These are phyloP conservation scores for Paecilomyces niveus DNA, from an alignment of 2,329 filamentous ascomycete species.

Conservation along the genomic window DNA sequence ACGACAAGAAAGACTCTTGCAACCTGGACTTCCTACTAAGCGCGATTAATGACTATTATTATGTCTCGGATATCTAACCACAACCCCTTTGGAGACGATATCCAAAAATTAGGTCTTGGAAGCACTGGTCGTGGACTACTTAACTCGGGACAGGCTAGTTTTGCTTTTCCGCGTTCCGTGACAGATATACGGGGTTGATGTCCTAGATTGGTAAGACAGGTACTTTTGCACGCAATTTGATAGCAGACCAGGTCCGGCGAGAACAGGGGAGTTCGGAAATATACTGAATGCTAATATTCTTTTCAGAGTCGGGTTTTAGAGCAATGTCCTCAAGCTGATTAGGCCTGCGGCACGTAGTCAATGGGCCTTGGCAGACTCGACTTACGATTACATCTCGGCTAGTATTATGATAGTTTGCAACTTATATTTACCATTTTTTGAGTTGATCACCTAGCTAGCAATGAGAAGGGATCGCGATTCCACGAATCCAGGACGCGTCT, in stretches of 20 bases:
- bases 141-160: not conserved
- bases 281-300: not conserved
- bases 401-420: not conserved
- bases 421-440: not conserved
- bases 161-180: not conserved
- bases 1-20: not conserved
- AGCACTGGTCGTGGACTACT: not conserved
- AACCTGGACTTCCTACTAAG: not conserved
- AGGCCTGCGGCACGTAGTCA: not conserved
- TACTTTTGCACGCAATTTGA: not conserved
- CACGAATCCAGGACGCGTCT: not conserved
- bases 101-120: not conserved
- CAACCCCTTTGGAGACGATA: not conserved
- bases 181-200: not conserved
- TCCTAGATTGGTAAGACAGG: not conserved
- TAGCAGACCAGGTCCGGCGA: not conserved
- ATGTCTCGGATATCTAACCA: not conserved
- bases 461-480: not conserved
- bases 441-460: not conserved
- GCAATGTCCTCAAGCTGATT: not conserved
- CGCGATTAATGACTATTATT: not conserved
- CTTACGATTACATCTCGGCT: not conserved
- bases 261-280: not conserved
- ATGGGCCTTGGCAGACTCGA: not conserved
- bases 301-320: not conserved